A percentile compares a stretch with the other conserved stretches of the same genome.
phyloP scores from a whole-genome alignment of 139 green algal genomes.

The Chlamydomonas applanata region DNA sequence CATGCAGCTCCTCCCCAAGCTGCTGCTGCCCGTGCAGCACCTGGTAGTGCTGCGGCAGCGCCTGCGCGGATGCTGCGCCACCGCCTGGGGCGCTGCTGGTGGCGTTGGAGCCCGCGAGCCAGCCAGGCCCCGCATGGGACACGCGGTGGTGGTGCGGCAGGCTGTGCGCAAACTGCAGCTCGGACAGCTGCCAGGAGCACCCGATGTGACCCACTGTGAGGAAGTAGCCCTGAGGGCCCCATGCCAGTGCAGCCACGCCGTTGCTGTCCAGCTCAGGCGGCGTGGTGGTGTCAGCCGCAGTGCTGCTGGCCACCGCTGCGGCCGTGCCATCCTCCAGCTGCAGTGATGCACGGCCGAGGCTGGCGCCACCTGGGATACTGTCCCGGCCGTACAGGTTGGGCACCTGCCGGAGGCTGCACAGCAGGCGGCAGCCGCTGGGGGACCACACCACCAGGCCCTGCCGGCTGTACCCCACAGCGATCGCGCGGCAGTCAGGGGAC shows the following conservation, averaged over 20 bases:
- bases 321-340: neutral
- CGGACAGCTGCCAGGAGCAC: conserved; percentile 31
- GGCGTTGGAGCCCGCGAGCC: neutral
- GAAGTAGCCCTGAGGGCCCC: conserved; percentile 59
- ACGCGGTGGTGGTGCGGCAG: conserved; percentile 44
- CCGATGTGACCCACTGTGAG: conserved; percentile 42
- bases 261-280: neutral
- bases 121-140: conserved; percentile 20
- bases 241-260: conserved; percentile 53
- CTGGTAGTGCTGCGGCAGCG: no score
- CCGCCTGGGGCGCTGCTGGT: neutral
- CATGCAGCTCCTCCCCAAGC: conserved; percentile 57
- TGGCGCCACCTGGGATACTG: neutral
- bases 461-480: conserved; percentile 60
- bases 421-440: conserved; percentile 73
- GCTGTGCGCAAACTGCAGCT: conserved; percentile 64
- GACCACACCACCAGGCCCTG: conserved; percentile 75
- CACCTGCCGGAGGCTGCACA: conserved; percentile 72
- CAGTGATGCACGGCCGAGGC: neutral
- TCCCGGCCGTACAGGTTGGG: conserved; percentile 19
- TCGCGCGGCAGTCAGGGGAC: conserved; percentile 63
- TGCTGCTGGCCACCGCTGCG: neutral
- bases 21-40: neutral
- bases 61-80: neutral
- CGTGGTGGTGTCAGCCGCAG: neutral